Base-by-base conservation (phyloP, 257 asterid genomes). In the Solanum ossicruentum region DNA sequence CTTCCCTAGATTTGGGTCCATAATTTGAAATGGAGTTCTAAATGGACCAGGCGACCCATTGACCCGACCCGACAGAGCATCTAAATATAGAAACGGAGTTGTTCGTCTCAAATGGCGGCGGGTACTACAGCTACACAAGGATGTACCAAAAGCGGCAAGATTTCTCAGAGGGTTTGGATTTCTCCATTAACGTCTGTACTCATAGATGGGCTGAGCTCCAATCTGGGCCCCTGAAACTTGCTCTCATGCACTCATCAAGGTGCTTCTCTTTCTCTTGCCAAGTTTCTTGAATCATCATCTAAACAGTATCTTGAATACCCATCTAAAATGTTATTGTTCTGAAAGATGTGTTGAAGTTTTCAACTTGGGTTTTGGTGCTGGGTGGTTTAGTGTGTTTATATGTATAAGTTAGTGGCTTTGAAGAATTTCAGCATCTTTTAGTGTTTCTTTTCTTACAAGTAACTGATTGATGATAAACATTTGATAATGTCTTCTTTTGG, bases 161-260 rank as follows among this genome's bases (percentile, higher is more conserved):
- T 90, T 96, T 86, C 83, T 93, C 98, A 13, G 95, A 94, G 79
- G 98, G 98, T 55, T 88, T 94, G 57, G 98, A 94, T 7, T 91
- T 96, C 89, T 92, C 93, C 83, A 86, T 96, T 71, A 89, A 91
- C 60, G 92, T 96, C n/a, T 96, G 98, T 90, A 91, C 95, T 80
- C 95, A 86, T 83, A 93, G 98, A 20, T 96, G 97, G 97, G 97
- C 98, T 43, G 99, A 94, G 91, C 99, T 95, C 58, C 98, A 95
- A 90, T 95, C 95, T 77, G 92, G 90, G n/a, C 91, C 98, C 18
- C 95, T 97, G 88, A 95, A 97, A 17, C 93, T 96, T 89, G 88
- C 95, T 18, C 97, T 96, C 73, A 84, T 96, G 88, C 95, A 93
- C 21, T 91, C 94, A 69, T 92, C 97, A 45, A 85, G 92, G 97